Evolutionary conservation across 106 monocot genomes (phyloP), one percentile per base, ranked within the genome.

Genomic region (Acanthochlamys bracteata): DNA sequence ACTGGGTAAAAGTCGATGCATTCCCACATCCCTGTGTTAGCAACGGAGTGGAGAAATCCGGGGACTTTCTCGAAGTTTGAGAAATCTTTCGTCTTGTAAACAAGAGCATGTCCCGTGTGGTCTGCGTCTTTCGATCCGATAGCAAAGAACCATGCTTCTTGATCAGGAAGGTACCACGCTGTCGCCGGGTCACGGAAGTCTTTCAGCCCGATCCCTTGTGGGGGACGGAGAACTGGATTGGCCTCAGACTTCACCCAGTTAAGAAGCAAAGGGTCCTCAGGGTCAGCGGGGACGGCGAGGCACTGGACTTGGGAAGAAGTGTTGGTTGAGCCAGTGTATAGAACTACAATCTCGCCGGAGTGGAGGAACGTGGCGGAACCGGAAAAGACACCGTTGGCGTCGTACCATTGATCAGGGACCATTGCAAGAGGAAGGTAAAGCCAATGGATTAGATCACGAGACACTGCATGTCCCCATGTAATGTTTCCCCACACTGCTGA

Each of bases 1-100:
- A 94, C 86, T 8, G 94, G 94, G 47, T 73, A 94, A 68, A 94
- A 84, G 68, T 94, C 94, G 14, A 89, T 61, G 73, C 94, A 94
- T 68, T 94, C 94, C 94, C 86, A 90, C 94, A 90, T 90, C 41
- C 94, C 94, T 2, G 86, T 89, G 24, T 70, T 67, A 0, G 61
- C 43, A 25, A 94, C 89, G 7, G 61, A 42, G 66, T 89, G 89
- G 24, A 94, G 71, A 41, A 75, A 19, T 0, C 70, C 73, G 6
- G 73, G 73, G 20, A 84, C 64, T 25, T 75, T 78, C 53, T 78
- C 73, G 71, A 79, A 89, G 20, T 26, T 15, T 40, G 73, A 8
- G 60, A 89, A 94, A 69, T 94, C 94, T 43, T 71, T 65, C n/a
- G 94, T 94, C 9, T 49, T 56, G 83, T 89, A 93, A n/a, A 93